A percentile compares a stretch with the other conserved stretches of the same genome.
These are phyloP conservation scores for Euphorbia tirucalli DNA, from an alignment of 345 rosid genomes.

Conservation along the genomic window DNA sequence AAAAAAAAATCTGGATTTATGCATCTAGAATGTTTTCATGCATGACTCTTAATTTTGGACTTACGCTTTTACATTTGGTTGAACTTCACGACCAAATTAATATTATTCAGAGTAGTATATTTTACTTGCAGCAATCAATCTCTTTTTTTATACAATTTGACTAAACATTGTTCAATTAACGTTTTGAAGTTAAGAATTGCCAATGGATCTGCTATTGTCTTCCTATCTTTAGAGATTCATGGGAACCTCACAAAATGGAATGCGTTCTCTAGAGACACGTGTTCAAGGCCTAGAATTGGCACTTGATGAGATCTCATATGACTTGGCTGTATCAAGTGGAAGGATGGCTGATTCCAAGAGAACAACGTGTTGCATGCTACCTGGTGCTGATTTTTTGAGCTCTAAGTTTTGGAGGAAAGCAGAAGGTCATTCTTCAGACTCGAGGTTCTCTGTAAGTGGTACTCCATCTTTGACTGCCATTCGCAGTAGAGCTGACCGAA, in stretches of 20 bases:
- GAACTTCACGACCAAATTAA: not conserved
- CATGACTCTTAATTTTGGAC: not conserved
- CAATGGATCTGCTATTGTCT: constrained; percentile 1
- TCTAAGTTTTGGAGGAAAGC: constrained; percentile 79
- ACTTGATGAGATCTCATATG: constrained; percentile 88
- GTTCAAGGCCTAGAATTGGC: constrained; percentile 87
- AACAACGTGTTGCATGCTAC: constrained; percentile 71
- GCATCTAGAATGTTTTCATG: not conserved
- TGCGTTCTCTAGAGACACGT: constrained; percentile 77
- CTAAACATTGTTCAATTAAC: not conserved
- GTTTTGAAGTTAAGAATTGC: not conserved
- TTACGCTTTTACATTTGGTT: too few species aligned
- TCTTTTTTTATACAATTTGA: not conserved
- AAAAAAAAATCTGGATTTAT: constrained; percentile 5
- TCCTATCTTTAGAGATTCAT: constrained; percentile 57
- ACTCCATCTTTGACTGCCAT: constrained; percentile 26
- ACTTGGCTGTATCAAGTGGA: constrained; percentile 72
- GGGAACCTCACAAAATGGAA: constrained; percentile 78
- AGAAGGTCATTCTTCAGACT: constrained; percentile 36
- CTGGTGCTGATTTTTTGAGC: constrained; percentile 60
- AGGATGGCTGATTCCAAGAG: constrained; percentile 58
- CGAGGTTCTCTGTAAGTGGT: constrained; percentile 40
- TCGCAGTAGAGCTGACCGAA: constrained; percentile 34
- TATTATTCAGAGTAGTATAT: not conserved
- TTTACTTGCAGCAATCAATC: not conserved